Base-by-base conservation (phyloP, 768 basidiomycete genomes). In the Hygrophoropsis aurantiaca region DNA sequence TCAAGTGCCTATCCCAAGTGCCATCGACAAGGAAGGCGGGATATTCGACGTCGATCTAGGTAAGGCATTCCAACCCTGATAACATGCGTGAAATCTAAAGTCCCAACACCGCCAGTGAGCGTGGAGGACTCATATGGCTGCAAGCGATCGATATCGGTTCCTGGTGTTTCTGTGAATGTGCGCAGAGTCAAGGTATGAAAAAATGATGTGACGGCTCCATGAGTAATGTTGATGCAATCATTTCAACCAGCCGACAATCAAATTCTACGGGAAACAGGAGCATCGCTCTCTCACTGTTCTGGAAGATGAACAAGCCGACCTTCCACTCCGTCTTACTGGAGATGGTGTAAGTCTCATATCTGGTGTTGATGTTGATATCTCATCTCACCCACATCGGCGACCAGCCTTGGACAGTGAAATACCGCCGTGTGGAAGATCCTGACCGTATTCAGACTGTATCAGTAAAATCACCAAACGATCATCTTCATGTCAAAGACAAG, bases 111-210 rank as follows among this genome's bases (percentile, higher is more conserved):
- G 47, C 26, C 67, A 85, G 85, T 90, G 44, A 89, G 81, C 56
- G 82, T 98, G 21, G 85, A 88, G 61, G 97, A 98, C 69, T 81
- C 81, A 4, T 90, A 91, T 58, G 87, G 87, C 23, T 97, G 97
- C 69, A 86, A 84, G 58, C 79, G 90, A 20, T 60, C 82, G 7
- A 68, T 97, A 13, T 78, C 82, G 7, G 84, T 84, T 0, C 82
- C 85, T n/a, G 88, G 87, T 3, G 67, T 95, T 26, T 77, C 81
- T 6, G 90, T 95, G 41, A 90, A 90, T 56, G 93, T 99, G 18
- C 80, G 85, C 53, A 72, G 89, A 52, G 76, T 86, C 13, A 83
- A 87, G 75, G 91, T 90, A 58, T 54, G 73, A 66, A 24, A 5
- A 33, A 25, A 26, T n/a, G n/a, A n/a, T n/a, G 27, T 13, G 7